Conservation (phyloP, 2,329 filamentous ascomycete genomes). For the Nemania diffusa region DNA sequence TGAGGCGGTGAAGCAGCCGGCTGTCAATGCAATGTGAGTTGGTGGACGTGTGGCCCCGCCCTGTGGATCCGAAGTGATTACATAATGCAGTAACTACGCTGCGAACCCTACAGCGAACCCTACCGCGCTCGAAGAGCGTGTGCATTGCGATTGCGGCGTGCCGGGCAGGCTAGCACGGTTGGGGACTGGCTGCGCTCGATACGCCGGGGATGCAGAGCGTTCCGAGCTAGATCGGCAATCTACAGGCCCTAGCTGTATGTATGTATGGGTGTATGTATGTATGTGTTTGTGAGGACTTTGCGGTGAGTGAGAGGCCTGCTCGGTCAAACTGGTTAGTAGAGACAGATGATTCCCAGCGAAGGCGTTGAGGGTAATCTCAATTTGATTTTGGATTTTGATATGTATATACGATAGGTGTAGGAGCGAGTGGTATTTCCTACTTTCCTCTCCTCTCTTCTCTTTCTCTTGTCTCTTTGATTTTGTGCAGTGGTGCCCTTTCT, state of each 20-base stretch:
- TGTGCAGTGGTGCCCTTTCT: not conserved
- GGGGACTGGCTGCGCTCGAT: not conserved
- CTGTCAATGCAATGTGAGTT: too few species aligned
- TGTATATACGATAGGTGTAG: conserved; percentile 21
- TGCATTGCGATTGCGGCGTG: not conserved
- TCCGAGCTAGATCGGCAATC: not conserved
- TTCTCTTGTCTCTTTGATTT: not conserved
- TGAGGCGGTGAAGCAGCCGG: not conserved
- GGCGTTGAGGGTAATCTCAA: not conserved
- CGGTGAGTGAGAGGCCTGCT: not conserved
- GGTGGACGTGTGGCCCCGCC: not conserved
- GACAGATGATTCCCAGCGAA: not conserved
- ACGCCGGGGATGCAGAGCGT: not conserved
- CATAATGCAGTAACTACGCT: not conserved
- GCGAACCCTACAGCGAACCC: not conserved
- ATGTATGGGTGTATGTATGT: not conserved
- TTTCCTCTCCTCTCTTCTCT: conserved; percentile 1
- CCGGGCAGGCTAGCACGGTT: not conserved
- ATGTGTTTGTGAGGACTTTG: not conserved
- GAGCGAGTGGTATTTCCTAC: conserved; percentile 8
- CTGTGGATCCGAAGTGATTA: not conserved
- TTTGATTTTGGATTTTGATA: not conserved
- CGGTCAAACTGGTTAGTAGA: not conserved
- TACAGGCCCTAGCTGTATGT: not conserved
- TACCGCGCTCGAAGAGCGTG: not conserved